Conservation (phyloP, 208 protist species). For the Trypanosoma theileri region DNA sequence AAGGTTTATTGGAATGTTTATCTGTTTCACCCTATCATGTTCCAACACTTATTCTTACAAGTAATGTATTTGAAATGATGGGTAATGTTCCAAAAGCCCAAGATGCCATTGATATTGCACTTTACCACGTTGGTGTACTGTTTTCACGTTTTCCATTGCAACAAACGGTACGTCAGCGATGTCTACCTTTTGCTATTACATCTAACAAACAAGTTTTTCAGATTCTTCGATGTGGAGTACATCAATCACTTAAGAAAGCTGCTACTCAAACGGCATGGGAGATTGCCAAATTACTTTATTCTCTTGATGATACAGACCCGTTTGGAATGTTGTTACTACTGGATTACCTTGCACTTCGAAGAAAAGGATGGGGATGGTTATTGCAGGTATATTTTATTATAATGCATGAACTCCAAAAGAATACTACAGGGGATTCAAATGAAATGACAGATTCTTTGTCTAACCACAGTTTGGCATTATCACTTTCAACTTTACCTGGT, state of each 20-base stretch:
- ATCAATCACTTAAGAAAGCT: slow-evolving; percentile 67
- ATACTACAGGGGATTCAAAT: background rate
- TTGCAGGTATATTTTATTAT: slow-evolving; percentile 50
- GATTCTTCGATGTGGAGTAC: slow-evolving; percentile 56
- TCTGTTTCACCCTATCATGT: slow-evolving; percentile 67
- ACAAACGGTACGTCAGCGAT: slow-evolving; percentile 54
- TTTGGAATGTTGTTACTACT: slow-evolving; percentile 61
- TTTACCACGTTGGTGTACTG: slow-evolving; percentile 74
- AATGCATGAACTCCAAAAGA: slow-evolving; percentile 7
- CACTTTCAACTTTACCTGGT: slow-evolving; percentile 49
- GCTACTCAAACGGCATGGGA: slow-evolving; percentile 78
- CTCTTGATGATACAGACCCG: slow-evolving; percentile 71
- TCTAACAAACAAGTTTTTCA: slow-evolving; percentile 60
- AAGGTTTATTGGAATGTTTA: slow-evolving; percentile 62
- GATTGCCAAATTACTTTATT: slow-evolving; percentile 61
- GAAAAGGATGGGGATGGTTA: slow-evolving; percentile 81
- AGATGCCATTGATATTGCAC: slow-evolving; percentile 73
- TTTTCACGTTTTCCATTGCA: slow-evolving; percentile 58
- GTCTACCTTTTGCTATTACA: slow-evolving; percentile 36
- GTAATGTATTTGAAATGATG: slow-evolving; percentile 64
- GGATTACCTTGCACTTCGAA: slow-evolving; percentile 78
- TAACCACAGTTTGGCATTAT: slow-evolving; percentile 29
- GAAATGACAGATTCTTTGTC: slow-evolving; percentile 12
- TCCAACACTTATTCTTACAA: slow-evolving; percentile 70
- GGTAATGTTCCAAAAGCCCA: slow-evolving; percentile 45